A percentile compares a stretch with the other conserved stretches of the same genome.
These are phyloP conservation scores for Hebeloma cylindrosporum DNA, from an alignment of 768 basidiomycete species.

Conservation along the genomic window DNA sequence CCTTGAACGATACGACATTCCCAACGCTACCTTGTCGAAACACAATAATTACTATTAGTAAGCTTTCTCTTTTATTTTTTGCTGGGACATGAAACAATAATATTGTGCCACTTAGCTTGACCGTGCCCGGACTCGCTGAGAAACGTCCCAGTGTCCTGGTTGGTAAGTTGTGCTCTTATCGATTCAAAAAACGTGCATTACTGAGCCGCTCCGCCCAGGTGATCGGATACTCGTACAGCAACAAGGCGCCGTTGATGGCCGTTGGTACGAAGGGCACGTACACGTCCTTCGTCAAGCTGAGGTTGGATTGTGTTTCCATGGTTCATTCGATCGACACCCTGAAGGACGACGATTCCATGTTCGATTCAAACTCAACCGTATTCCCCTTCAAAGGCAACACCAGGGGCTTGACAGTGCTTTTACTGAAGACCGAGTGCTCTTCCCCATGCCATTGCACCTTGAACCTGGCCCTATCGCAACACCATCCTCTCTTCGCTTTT, in stretches of 20 bases:
- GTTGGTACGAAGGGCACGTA: conserved; percentile 62
- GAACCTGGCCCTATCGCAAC: conserved; percentile 1
- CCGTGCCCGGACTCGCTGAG: conserved; percentile 50
- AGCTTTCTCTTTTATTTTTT: conserved; percentile 10
- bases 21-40: conserved; percentile 29
- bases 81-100: not conserved
- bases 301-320: conserved; percentile 52
- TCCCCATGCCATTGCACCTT: conserved; percentile 36
- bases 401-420: conserved; percentile 51
- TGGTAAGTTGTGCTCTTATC: conserved; percentile 34
- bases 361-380: conserved; percentile 57
- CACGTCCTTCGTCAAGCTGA: conserved; percentile 48
- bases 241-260: conserved; percentile 35
- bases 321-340: conserved; percentile 39
- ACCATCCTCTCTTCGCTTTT: conserved; percentile 13
- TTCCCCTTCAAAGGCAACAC: conserved; percentile 58
- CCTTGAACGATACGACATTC: conserved; percentile 38
- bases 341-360: conserved; percentile 44
- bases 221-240: conserved; percentile 55
- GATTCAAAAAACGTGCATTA: not conserved
- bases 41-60: conserved; percentile 41
- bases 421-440: conserved; percentile 47
- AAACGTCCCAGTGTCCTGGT: conserved; percentile 57
- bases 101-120: conserved; percentile 18
- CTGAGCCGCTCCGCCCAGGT: conserved; percentile 30